phyloP scores from a whole-genome alignment of 2,329 filamentous ascomycete genomes.

The Verticillium tricorpus region DNA sequence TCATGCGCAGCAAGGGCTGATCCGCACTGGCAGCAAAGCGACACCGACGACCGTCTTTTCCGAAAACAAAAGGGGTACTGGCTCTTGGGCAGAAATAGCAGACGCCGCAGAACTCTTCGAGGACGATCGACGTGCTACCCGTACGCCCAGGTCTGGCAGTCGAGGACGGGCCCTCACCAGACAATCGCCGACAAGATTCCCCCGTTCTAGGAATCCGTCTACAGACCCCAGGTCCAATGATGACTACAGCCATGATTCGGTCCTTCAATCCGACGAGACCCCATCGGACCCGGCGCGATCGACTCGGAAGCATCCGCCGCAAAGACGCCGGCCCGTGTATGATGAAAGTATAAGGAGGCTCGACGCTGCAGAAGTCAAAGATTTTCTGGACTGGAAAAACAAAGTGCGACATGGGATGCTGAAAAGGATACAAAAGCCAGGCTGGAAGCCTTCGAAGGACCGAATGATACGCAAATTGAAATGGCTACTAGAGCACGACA shows the following conservation, averaged over 20 bases:
- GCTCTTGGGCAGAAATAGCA: not conserved
- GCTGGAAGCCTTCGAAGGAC: conserved; percentile 23
- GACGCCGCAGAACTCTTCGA: not conserved
- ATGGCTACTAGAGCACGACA: conserved; percentile 25
- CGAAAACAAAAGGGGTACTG: not conserved
- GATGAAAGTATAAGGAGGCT: not conserved
- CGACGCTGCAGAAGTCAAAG: not conserved
- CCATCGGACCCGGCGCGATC: not conserved
- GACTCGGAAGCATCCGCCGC: not conserved
- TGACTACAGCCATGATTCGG: not conserved
- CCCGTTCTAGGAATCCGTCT: not conserved
- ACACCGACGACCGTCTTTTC: not conserved
- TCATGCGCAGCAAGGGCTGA: not conserved
- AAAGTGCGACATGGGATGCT: not conserved
- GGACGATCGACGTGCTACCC: not conserved
- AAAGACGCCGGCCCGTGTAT: not conserved
- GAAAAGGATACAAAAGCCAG: not conserved
- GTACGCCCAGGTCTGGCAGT: not conserved
- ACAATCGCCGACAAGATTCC: not conserved
- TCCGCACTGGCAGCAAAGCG: not conserved
- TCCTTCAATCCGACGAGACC: not conserved
- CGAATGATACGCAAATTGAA: conserved; percentile 1
- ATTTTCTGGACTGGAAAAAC: conserved; percentile 10
- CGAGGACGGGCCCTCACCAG: not conserved
- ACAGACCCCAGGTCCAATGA: not conserved